A percentile compares a stretch with the other conserved stretches of the same genome.
Evolutionary conservation across 2,329 filamentous ascomycete species (phyloP).

Genomic region (Xylariaceae sp.): DNA sequence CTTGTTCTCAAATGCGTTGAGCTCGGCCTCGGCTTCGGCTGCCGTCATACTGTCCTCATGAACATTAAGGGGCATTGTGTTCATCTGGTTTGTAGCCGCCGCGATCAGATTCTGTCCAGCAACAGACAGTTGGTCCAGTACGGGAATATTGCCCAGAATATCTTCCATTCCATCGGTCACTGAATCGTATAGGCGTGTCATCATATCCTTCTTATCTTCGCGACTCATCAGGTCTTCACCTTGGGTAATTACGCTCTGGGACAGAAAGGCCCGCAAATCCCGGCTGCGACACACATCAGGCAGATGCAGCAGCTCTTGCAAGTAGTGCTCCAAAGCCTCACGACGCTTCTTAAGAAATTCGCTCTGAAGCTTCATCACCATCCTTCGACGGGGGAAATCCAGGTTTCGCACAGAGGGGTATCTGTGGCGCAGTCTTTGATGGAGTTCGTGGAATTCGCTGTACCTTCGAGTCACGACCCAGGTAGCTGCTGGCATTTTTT

Average conservation of each 20-base stretch:
- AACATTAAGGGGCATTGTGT: constrained; percentile 47
- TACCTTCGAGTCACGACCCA: constrained; percentile 93
- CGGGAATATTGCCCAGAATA: constrained; percentile 91
- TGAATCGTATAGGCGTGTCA: constrained; percentile 91
- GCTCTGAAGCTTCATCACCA: constrained; percentile 94
- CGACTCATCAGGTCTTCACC: constrained; percentile 52
- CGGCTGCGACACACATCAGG: constrained; percentile 93
- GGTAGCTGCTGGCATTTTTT: constrained; percentile 93
- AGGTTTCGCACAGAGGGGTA: constrained; percentile 86
- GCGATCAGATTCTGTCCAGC: constrained; percentile 89
- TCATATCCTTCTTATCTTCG: constrained; percentile 77
- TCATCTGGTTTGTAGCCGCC: constrained; percentile 64
- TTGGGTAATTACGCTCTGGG: constrained; percentile 73
- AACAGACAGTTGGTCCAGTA: constrained; percentile 87
- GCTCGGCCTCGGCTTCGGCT: constrained; percentile 85
- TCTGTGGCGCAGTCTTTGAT: constrained; percentile 78
- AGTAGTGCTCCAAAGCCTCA: constrained; percentile 77
- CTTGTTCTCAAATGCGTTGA: constrained; percentile 86
- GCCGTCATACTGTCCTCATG: constrained; percentile 48
- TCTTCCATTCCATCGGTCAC: constrained; percentile 98
- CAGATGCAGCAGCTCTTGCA: constrained; percentile 74
- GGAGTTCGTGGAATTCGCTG: constrained; percentile 93
- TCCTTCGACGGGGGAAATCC: constrained; percentile 85
- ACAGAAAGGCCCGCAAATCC: constrained; percentile 88
- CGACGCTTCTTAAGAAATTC: constrained; percentile 92